A percentile compares a stretch with the other conserved stretches of the same genome.
phyloP scores from a whole-genome alignment of 2,329 filamentous ascomycete genomes.

The Niveomyces coronatus region DNA sequence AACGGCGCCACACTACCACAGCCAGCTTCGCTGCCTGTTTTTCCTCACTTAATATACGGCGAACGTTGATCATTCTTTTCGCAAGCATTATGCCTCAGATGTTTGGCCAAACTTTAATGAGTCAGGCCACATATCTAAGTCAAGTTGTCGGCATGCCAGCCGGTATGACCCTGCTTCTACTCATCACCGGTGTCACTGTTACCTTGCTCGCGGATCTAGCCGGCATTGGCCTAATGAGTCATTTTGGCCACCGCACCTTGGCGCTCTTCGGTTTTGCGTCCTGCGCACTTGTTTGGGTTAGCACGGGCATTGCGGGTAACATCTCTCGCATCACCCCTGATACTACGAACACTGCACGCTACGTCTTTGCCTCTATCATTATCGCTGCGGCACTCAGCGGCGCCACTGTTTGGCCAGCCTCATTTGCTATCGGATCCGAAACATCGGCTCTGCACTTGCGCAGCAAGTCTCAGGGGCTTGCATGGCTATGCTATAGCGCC shows the following conservation, averaged over 20 bases:
- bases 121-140: slow-evolving; percentile 30
- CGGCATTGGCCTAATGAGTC: slow-evolving; percentile 32
- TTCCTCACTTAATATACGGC: slow-evolving; percentile 28
- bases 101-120: slow-evolving; percentile 34
- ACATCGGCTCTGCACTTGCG: slow-evolving; percentile 33
- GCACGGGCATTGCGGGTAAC: slow-evolving; percentile 37
- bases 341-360: slow-evolving; percentile 18
- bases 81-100: slow-evolving; percentile 32
- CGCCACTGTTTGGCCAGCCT: slow-evolving; percentile 31
- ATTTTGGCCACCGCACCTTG: slow-evolving; percentile 29
- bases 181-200: slow-evolving; percentile 35
- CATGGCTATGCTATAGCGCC: slow-evolving; percentile 30
- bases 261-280: slow-evolving; percentile 23
- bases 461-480: slow-evolving; percentile 31
- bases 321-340: slow-evolving; percentile 27
- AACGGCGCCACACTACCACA: slow-evolving; percentile 19
- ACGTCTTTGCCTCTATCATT: slow-evolving; percentile 28
- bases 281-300: slow-evolving; percentile 28
- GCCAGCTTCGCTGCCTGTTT: slow-evolving; percentile 34
- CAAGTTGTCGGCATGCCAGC: slow-evolving; percentile 24
- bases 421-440: slow-evolving; percentile 32
- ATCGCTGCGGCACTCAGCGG: slow-evolving; percentile 31
- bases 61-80: slow-evolving; percentile 32
- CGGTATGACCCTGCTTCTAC: slow-evolving; percentile 27
- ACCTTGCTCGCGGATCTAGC: slow-evolving; percentile 33